Evolutionary conservation across 2,329 filamentous ascomycete genomes (phyloP), one percentile per base, ranked within the genome.

Genomic region (Colletotrichum lini): DNA sequence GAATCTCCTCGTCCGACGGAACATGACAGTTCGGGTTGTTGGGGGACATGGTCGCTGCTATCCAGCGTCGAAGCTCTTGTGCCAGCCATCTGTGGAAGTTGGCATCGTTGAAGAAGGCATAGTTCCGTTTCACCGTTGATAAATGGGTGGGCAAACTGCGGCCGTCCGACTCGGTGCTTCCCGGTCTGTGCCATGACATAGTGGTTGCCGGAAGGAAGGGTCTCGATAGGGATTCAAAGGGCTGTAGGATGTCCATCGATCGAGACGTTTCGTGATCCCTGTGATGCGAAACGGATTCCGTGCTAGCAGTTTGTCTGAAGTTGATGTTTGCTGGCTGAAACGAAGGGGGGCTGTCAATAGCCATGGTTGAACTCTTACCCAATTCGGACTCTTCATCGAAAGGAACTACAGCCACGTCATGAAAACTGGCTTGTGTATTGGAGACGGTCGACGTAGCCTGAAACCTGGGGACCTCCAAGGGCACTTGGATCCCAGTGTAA

Each of bases 1-100:
- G 76, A 2, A 83, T 67, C 40, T 83, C 80, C 13, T 78, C 76
- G 26, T 83, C 81, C 0, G 79, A 81, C 0, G 81, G 81, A 0
- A 80, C 64, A 1, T 77, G 76, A 9, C 67, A 77, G 59, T 74
- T 76, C 16, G 78, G 77, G n/a, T 79, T 79, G 21, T 75, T 77
- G 61, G 72, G 80, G 9, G 75, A 80, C 78, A 76, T 81, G 1
- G 76, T 78, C 0, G 75, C 73, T 1, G 76, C 75, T 1, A 75
- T 75, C 62, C 75, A 78, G 2, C 76, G 73, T 23, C 75, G 8
- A 42, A 74, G 42, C 45, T 77, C 72, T 13, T 72, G 52, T 7
- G 73, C 26, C 35, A 79, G 67, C 73, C 75, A 77, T 2, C 72
- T 59, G 23, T 78, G 72, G 42, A 78, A 77, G 12, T 80, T 74